Conservation (phyloP, 768 basidiomycete species). For the Dacryopinax primogenitus region DNA sequence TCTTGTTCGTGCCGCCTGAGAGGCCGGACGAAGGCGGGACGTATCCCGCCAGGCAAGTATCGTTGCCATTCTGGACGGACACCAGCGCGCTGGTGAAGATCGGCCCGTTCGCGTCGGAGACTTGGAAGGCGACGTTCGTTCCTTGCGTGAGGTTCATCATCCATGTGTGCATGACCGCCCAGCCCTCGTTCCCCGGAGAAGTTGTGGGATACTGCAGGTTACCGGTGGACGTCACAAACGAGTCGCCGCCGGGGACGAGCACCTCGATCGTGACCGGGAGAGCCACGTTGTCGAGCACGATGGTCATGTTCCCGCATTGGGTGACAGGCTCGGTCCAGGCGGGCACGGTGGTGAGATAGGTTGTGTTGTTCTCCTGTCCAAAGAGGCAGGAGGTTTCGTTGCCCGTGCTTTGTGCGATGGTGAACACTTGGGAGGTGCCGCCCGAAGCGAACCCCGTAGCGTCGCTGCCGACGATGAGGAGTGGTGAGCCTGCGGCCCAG, state of each 20-base stretch:
- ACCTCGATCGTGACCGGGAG: not conserved
- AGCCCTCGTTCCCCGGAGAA: not conserved
- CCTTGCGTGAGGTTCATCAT: not conserved
- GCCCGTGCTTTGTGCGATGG: not conserved
- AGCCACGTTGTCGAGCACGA: not conserved
- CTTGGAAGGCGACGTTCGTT: not conserved
- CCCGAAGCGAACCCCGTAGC: not conserved
- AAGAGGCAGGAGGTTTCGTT: not conserved
- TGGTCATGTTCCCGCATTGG: not conserved
- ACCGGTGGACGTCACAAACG: not conserved
- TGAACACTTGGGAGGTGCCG: not conserved
- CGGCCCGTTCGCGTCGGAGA: not conserved
- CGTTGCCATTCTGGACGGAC: not conserved
- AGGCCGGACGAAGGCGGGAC: not conserved
- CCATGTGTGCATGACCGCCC: not conserved
- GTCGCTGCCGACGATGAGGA: not conserved
- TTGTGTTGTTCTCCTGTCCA: not conserved
- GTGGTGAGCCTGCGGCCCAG: not conserved
- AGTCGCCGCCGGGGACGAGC: not conserved
- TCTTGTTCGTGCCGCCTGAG: not conserved
- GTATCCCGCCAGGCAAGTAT: not conserved
- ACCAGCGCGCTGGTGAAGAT: not conserved
- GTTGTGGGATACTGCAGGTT: not conserved
- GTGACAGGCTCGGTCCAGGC: not conserved
- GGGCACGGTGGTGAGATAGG: not conserved